Percentiles rank a stretch among this genome's conserved stretches.
Evolutionary conservation across 1,284 basidiomycete species (phyloP).

Genomic region (Puccinia triticina): DNA sequence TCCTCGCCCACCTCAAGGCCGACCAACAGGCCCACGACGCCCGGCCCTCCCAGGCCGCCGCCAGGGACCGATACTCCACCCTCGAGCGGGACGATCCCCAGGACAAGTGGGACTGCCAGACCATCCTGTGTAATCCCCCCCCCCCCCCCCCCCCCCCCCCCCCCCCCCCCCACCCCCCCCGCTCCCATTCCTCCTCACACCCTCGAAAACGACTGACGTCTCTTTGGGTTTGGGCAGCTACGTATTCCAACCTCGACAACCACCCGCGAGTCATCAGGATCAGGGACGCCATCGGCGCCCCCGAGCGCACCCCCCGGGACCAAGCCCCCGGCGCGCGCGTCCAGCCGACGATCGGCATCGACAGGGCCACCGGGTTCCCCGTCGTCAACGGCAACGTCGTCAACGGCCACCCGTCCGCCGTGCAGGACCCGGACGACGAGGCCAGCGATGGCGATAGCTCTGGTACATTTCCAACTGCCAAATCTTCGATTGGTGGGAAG

Average conservation of each 20-base stretch:
- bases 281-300: slow-evolving; percentile 53
- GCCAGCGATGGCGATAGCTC: slow-evolving; percentile 47
- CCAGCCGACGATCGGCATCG: slow-evolving; percentile 70
- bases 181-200: background rate
- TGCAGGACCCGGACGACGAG: slow-evolving; percentile 53
- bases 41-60: slow-evolving; percentile 37
- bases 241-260: slow-evolving; percentile 91
- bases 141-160: no score
- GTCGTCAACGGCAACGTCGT: slow-evolving; percentile 61
- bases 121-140: slow-evolving; percentile 71
- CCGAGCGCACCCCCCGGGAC: background rate
- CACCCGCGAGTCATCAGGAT: slow-evolving; percentile 82
- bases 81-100: slow-evolving; percentile 63
- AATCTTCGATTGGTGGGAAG: no score
- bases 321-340: slow-evolving; percentile 59
- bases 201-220: background rate
- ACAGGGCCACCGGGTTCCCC: slow-evolving; percentile 76
- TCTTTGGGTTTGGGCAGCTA: slow-evolving; percentile 72
- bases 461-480: no score
- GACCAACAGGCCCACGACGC: slow-evolving; percentile 56
- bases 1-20: slow-evolving; percentile 54
- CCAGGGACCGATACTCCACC: background rate
- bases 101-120: slow-evolving; percentile 91
- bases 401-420: slow-evolving; percentile 5
- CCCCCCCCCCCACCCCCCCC: background rate